These are phyloP conservation scores for Trichoderma atroviride DNA, from an alignment of 2,329 filamentous ascomycete species.

Conservation along the genomic window DNA sequence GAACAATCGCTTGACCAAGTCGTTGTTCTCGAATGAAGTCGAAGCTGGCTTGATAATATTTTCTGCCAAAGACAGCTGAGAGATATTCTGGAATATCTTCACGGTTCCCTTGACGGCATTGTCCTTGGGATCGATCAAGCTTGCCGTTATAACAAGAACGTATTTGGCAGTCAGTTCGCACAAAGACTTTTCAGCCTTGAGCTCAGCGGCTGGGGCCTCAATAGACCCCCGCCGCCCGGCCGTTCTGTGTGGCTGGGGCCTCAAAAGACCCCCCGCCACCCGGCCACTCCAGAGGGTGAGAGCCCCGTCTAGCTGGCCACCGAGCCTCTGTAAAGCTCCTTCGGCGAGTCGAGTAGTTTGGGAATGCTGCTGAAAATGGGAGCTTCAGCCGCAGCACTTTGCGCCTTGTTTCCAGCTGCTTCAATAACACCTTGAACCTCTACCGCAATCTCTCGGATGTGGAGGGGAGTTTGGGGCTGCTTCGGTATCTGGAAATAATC, in stretches of 20 bases:
- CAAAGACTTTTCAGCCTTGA: conserved; percentile 81
- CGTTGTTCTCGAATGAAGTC: conserved; percentile 70
- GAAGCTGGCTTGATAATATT: conserved; percentile 82
- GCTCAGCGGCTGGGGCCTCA: conserved; percentile 57
- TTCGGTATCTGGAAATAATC: background rate
- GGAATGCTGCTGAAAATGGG: too few relatives aligned
- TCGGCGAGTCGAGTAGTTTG: too few relatives aligned
- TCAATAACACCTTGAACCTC: background rate
- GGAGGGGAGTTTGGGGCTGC: background rate
- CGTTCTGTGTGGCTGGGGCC: too few relatives aligned
- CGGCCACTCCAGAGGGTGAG: too few relatives aligned
- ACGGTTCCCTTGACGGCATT: conserved; percentile 66
- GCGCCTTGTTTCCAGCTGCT: background rate
- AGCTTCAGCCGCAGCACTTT: background rate
- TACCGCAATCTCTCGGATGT: background rate
- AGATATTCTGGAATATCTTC: conserved; percentile 50
- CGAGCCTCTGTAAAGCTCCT: too few relatives aligned
- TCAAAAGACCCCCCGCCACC: too few relatives aligned
- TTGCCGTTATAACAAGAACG: conserved; percentile 76
- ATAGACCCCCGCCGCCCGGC: too few relatives aligned
- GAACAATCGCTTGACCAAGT: conserved; percentile 69
- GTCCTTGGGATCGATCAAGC: conserved; percentile 69
- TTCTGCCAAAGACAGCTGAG: conserved; percentile 70
- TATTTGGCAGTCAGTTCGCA: conserved; percentile 86
- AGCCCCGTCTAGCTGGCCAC: too few relatives aligned